Evolutionary conservation across 73 alveolate genomes (phyloP), one percentile per base, ranked within the genome.

Genomic region (Effrenium voratum): DNA sequence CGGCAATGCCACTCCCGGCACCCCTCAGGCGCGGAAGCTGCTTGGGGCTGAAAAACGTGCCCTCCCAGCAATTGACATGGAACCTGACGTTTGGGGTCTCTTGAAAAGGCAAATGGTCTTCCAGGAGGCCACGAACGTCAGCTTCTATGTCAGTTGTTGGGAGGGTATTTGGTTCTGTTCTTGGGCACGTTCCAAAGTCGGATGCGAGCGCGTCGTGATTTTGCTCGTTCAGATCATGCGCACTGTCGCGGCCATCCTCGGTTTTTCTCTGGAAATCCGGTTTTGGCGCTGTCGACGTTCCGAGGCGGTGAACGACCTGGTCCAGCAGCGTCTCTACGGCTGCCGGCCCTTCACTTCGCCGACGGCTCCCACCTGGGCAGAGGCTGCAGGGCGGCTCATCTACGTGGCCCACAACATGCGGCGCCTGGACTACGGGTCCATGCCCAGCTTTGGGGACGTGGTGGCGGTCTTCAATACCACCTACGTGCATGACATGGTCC

Each of bases 401-500:
- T 85, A 85, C 60, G 59, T 85, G 15, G 82, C 94, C n/a, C 94
- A 85, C 94, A 85, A 85, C 82, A 85, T 85, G 94, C 94, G 75
- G 47, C 94, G 94, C 63, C 44, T 85, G 10, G 94, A 85, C 16
- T 85, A 57, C 50, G 94, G 81, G n/a, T 85, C 94, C 76, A 36
- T 85, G 52, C 94, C 94, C 4, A 19, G 81, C 43, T 85, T 85
- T 34, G 94, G 94, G 63, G 94, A 44, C 34, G 63, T 59, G 59
- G 22, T 81, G 43, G 94, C 94, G 13, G 81, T 85, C 66, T 85
- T 85, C 94, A 85, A 85, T n/a, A 46, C 94, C 26, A 57, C 94
- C 3, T n/a, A 41, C 24, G 94, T 85, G 50, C 94, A n/a, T 36
- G 72, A 85, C 60, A 85, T 85, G 94, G 94, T 85, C 82, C 59